phyloP scores from a whole-genome alignment of 441 rosid genomes.

The Corymbia calophylla region DNA sequence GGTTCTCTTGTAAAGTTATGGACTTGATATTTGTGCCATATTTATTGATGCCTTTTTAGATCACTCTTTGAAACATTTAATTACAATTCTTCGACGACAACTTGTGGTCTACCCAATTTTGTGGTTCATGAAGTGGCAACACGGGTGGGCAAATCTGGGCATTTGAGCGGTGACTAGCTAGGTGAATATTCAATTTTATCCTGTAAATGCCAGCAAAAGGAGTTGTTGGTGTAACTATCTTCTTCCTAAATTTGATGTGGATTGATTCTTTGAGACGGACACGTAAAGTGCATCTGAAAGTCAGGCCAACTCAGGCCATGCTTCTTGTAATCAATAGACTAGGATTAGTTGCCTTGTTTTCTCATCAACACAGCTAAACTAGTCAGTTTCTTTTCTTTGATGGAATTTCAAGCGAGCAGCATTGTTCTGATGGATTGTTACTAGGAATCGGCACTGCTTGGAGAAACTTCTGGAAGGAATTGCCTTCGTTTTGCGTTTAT shows the following conservation, averaged over 20 bases:
- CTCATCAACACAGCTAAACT: background rate
- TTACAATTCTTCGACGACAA: constrained; percentile 9
- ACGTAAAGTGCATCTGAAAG: background rate
- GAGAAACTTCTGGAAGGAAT: background rate
- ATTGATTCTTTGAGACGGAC: background rate
- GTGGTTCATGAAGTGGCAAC: background rate
- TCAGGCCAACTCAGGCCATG: background rate
- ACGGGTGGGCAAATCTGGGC: background rate
- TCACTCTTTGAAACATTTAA: background rate
- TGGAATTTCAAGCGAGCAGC: background rate
- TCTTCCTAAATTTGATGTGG: background rate
- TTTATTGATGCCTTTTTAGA: background rate
- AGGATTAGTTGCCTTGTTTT: background rate
- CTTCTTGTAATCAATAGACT: background rate
- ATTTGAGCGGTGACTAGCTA: background rate
- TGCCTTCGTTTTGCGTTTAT: background rate
- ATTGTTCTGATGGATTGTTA: background rate
- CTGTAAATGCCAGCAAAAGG: background rate
- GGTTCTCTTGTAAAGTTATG: constrained; percentile 40
- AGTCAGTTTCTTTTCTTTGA: background rate
- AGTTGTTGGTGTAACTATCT: background rate
- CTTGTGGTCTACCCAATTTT: constrained; percentile 48
- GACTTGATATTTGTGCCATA: background rate
- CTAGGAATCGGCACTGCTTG: background rate
- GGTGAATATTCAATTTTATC: background rate